A percentile compares a stretch with the other conserved stretches of the same genome.
phyloP scores from a whole-genome alignment of 2,329 filamentous ascomycete species.

The Cadophora gregata region DNA sequence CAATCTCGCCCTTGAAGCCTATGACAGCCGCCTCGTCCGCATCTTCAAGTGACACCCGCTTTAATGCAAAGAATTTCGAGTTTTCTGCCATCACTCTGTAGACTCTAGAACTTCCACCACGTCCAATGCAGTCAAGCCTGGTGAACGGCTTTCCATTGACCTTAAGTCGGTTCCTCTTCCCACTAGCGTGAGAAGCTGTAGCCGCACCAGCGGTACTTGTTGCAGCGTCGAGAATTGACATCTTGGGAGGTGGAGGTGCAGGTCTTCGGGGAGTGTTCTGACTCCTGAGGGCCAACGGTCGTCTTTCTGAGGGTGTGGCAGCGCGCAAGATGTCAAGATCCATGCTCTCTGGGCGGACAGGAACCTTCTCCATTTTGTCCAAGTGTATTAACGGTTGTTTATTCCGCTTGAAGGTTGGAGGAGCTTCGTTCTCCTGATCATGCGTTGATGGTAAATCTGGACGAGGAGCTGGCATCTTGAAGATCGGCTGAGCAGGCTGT shows the following conservation, averaged over 20 bases:
- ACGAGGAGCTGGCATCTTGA: conserved; percentile 61
- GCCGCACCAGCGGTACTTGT: conserved; percentile 83
- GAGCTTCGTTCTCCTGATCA: conserved; percentile 86
- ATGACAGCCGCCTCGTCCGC: conserved; percentile 83
- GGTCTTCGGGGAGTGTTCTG: conserved; percentile 78
- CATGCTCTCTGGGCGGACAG: conserved; percentile 56
- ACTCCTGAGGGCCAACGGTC: conserved; percentile 58
- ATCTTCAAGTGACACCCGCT: conserved; percentile 88
- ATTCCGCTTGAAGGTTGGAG: conserved; percentile 67
- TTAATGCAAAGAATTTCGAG: conserved; percentile 92
- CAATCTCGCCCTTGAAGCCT: conserved; percentile 95
- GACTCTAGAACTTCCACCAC: conserved; percentile 91
- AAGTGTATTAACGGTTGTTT: conserved; percentile 40
- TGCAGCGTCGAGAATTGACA: conserved; percentile 93
- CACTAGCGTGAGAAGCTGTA: conserved; percentile 68
- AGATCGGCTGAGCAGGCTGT: conserved; percentile 57
- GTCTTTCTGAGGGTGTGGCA: conserved; percentile 60
- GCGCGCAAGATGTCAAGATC: conserved; percentile 48
- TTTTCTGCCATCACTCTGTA: conserved; percentile 98
- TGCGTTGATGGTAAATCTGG: conserved; percentile 65
- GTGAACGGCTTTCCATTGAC: conserved; percentile 94
- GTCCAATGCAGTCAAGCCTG: conserved; percentile 86
- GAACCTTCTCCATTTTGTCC: conserved; percentile 53
- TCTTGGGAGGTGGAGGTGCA: conserved; percentile 87
- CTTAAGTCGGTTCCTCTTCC: conserved; percentile 81